phyloP scores from a whole-genome alignment of 2,329 filamentous ascomycete species.

The Didymella pinodella region DNA sequence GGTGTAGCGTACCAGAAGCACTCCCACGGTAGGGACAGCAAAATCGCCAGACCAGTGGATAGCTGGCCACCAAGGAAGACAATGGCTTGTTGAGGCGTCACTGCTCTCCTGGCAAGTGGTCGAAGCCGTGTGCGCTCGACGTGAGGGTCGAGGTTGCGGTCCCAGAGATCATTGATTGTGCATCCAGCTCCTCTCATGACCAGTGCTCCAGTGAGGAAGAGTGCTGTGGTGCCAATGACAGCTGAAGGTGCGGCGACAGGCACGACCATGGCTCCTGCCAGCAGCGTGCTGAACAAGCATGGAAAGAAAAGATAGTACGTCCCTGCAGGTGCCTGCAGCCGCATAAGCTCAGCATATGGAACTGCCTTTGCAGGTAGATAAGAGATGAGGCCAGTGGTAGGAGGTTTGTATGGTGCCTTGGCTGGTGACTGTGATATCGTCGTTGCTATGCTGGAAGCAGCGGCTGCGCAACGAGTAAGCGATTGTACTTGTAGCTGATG shows the following conservation, averaged over 20 bases:
- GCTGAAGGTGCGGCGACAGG: constrained; percentile 68
- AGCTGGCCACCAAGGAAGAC: constrained; percentile 79
- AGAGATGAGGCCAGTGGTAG: constrained; percentile 74
- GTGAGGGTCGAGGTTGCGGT: constrained; percentile 83
- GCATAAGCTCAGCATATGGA: constrained; percentile 82
- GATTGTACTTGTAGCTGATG: constrained; percentile 4
- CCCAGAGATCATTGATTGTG: constrained; percentile 90
- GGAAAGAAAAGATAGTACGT: constrained; percentile 88
- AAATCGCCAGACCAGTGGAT: constrained; percentile 73
- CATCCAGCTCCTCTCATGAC: constrained; percentile 90
- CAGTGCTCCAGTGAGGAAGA: constrained; percentile 79
- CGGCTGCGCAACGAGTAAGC: constrained; percentile 2
- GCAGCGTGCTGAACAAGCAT: constrained; percentile 82
- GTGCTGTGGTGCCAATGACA: constrained; percentile 68
- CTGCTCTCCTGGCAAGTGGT: constrained; percentile 80
- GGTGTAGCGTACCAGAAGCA: constrained; percentile 83
- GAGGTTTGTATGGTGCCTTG: constrained; percentile 65
- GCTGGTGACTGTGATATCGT: constrained; percentile 23
- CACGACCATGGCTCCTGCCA: constrained; percentile 74
- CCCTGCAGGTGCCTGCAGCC: constrained; percentile 81
- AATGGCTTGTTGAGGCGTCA: constrained; percentile 75
- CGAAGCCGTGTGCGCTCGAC: constrained; percentile 78
- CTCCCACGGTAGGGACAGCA: constrained; percentile 76
- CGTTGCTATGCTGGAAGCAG: constrained; percentile 27
- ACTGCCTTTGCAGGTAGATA: constrained; percentile 73